Conservation (phyloP, 371 early-diverging fungal genomes). For the Mucor sp. region DNA sequence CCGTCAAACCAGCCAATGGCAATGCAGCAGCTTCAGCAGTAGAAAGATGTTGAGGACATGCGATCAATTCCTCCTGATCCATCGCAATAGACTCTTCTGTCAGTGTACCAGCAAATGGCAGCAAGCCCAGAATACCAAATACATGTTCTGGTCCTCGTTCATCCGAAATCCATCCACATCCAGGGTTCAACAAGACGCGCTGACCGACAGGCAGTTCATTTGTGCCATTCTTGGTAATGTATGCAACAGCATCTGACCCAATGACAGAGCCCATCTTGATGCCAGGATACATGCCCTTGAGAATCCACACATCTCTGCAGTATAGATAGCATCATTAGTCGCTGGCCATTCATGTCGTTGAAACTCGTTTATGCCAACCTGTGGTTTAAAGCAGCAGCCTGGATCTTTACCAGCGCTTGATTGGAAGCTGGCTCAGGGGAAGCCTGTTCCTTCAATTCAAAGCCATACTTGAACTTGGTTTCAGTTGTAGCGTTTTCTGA, state of each 20-base stretch:
- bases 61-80: conserved; percentile 47
- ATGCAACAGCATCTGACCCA: conserved; percentile 66
- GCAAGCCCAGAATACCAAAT: conserved; percentile 60
- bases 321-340: background rate
- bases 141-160: conserved; percentile 63
- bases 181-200: conserved; percentile 58
- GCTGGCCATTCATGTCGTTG: background rate
- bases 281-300: conserved; percentile 53
- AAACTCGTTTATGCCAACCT: conserved; percentile 36
- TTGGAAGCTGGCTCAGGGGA: conserved; percentile 8
- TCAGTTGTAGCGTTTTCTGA: conserved; percentile 16
- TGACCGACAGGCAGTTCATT: conserved; percentile 22
- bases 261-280: conserved; percentile 54
- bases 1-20: conserved; percentile 74
- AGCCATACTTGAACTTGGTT: conserved; percentile 28
- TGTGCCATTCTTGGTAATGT: conserved; percentile 25
- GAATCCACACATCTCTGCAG: conserved; percentile 65
- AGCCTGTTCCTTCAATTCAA: conserved; percentile 23
- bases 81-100: conserved; percentile 55
- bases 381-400: conserved; percentile 73
- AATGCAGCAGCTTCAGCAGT: conserved; percentile 69
- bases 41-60: conserved; percentile 62
- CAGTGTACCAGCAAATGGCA: conserved; percentile 59
- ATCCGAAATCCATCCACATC: conserved; percentile 56
- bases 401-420: conserved; percentile 58